Percentiles rank a stretch among this genome's conserved stretches.
phyloP scores from a whole-genome alignment of 441 rosid species.

The Macaranga tanarius region DNA sequence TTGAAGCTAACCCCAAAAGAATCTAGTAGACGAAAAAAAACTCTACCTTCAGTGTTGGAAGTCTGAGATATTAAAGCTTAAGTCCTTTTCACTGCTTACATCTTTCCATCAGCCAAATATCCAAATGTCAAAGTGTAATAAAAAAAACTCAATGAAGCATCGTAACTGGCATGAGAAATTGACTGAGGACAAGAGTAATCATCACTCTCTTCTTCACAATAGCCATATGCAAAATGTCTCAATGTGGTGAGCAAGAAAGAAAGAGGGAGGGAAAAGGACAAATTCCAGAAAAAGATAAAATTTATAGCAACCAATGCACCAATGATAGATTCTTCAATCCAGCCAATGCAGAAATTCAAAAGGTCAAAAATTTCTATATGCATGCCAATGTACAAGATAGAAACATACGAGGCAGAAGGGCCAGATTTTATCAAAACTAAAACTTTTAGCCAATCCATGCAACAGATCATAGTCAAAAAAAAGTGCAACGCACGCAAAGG shows the following conservation, averaged over 20 bases:
- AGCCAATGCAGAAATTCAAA: too few species aligned
- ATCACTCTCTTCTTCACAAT: conserved; percentile 5
- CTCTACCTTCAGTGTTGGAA: conserved; percentile 15
- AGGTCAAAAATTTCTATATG: too few species aligned
- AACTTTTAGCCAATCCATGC: conserved; percentile 1
- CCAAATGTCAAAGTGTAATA: background rate
- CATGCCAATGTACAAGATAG: too few species aligned
- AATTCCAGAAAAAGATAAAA: background rate
- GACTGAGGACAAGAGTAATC: background rate
- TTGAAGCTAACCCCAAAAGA: conserved; percentile 18
- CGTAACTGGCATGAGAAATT: conserved; percentile 14
- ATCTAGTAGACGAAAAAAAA: conserved; percentile 9
- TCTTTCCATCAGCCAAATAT: conserved; percentile 1
- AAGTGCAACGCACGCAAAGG: too few species aligned
- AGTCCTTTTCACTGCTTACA: conserved; percentile 11
- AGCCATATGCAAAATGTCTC: background rate
- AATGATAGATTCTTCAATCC: too few species aligned
- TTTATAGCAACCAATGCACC: too few species aligned
- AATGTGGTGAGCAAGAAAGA: background rate
- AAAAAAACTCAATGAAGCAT: background rate
- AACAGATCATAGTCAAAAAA: too few species aligned
- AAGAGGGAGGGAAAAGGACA: background rate
- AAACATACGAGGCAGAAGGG: too few species aligned
- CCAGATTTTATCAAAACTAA: background rate
- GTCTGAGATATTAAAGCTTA: conserved; percentile 3